These are phyloP conservation scores for Kondoa malvinella DNA, from an alignment of 768 basidiomycete species.

Conservation along the genomic window DNA sequence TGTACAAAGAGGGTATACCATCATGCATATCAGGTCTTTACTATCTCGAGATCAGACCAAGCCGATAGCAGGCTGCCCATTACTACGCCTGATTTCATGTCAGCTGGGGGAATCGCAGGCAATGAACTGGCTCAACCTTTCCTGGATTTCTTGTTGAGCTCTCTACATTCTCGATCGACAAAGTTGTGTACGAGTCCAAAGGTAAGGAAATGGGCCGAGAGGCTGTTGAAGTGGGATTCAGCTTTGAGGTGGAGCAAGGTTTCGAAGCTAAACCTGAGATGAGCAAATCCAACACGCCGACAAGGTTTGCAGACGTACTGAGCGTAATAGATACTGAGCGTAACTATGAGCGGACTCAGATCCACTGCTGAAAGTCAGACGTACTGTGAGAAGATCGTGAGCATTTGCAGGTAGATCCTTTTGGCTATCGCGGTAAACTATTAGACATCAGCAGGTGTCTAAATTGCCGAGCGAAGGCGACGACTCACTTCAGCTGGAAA, in stretches of 20 bases:
- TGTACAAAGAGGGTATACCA: background rate
- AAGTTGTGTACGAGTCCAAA: constrained; percentile 14
- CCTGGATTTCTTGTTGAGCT: background rate
- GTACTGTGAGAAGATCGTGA: constrained; percentile 4
- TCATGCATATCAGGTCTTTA: background rate
- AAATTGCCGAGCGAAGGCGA: background rate
- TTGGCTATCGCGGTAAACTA: background rate
- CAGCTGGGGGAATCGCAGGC: background rate
- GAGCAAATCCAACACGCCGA: too few species aligned
- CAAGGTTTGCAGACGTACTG: too few species aligned
- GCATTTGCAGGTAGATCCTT: constrained; percentile 2
- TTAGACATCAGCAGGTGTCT: background rate
- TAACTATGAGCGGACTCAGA: too few species aligned
- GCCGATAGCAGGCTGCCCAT: background rate
- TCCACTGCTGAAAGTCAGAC: too few species aligned
- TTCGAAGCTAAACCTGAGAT: too few species aligned
- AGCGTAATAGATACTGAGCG: too few species aligned
- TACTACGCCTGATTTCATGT: background rate
- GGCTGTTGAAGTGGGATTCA: constrained; percentile 1
- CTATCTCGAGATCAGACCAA: background rate
- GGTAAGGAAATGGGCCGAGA: constrained; percentile 10
- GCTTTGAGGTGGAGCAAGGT: background rate
- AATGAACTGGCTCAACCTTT: background rate
- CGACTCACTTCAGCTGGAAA: background rate
- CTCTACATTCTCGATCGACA: background rate